Percentiles rank a stretch among this genome's conserved stretches.
Evolutionary conservation across 2,329 filamentous ascomycete genomes (phyloP).

Genomic region (Diaporthe citrichinensis): DNA sequence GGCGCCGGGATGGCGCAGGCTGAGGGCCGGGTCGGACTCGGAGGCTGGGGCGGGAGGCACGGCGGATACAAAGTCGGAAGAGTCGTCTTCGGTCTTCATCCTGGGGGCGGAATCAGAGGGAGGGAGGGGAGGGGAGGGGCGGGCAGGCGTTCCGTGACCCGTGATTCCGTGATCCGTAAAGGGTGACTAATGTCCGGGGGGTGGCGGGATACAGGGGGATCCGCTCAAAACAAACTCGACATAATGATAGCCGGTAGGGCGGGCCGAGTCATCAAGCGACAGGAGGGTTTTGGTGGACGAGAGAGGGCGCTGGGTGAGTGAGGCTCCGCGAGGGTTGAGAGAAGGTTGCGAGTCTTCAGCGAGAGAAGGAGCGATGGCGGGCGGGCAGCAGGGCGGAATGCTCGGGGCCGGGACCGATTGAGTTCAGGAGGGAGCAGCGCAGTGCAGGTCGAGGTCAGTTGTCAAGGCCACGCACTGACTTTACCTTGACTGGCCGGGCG

Average conservation of each 20-base stretch:
- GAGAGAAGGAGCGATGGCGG: constrained; percentile 39
- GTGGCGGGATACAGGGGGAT: constrained; percentile 31
- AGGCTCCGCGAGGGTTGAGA: constrained; percentile 14
- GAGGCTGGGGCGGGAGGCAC: constrained; percentile 36
- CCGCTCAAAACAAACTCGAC: constrained; percentile 41
- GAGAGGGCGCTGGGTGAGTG: constrained; percentile 16
- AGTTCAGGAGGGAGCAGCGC: constrained; percentile 20
- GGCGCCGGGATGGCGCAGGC: constrained; percentile 25
- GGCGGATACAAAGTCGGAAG: constrained; percentile 37
- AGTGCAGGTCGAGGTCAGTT: constrained; percentile 10
- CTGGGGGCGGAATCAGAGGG: constrained; percentile 28
- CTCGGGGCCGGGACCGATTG: constrained; percentile 22
- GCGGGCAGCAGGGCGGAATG: constrained; percentile 14
- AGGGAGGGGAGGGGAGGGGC: constrained; percentile 4
- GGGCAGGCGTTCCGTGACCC: constrained; percentile 34
- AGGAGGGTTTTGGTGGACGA: constrained; percentile 8
- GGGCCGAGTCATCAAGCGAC: constrained; percentile 37
- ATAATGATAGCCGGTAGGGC: constrained; percentile 39
- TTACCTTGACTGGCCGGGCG: constrained; percentile 10
- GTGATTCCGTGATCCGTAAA: constrained; percentile 35
- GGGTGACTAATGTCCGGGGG: constrained; percentile 34
- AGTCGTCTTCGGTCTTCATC: constrained; percentile 44
- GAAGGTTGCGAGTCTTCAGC: constrained; percentile 35
- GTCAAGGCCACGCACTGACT: constrained; percentile 25
- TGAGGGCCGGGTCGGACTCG: constrained; percentile 12